Evolutionary conservation across 306 rosid genomes (phyloP), one percentile per base, ranked within the genome.

Genomic region (Pterocarpus santalinus): DNA sequence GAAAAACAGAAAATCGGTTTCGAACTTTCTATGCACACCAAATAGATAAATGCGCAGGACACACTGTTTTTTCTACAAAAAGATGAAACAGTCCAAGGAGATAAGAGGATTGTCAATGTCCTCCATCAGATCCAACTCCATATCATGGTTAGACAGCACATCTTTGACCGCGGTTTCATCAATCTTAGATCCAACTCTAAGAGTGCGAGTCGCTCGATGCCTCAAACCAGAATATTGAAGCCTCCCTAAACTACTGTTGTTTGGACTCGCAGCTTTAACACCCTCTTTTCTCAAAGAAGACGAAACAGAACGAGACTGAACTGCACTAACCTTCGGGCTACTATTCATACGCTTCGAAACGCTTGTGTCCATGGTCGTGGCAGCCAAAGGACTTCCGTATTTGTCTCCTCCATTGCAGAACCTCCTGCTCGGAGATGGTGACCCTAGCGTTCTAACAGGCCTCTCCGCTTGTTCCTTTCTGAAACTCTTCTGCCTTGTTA

Each of bases 71-170:
- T 32, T 88, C 91, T 92, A 95, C 67, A 92, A 62, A 85, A 95
- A 92, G 81, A 95, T 95, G 80, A 95, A 95, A 73, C 97, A 95
- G 77, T 95, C 97, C 88, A 95, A 86, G 75, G 95, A 84, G 71
- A 95, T 91, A 68, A 91, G 88, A 55, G 97, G 97, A 80, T 93
- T 92, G n/a, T 90, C 82, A 76, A 93, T 83, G 82, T 95, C 97
- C 87, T 91, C 97, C 77, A 81, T 75, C 15, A 81, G 72, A 66
- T 77, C 58, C 4, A 76, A 51, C 46, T 91, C 92, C 72, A 81
- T 5, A 30, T 82, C 85, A 47, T 73, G 70, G 30, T 62, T 70
- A 49, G 83, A 73, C 47, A 88, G 7, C 3, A 85, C 94, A 63
- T 92, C 89, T 65, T 84, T 84, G 56, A 83, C 97, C 1, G 89